A percentile compares a stretch with the other conserved stretches of the same genome.
These are phyloP conservation scores for Hericium alpestre DNA, from an alignment of 768 basidiomycete genomes.

Conservation along the genomic window DNA sequence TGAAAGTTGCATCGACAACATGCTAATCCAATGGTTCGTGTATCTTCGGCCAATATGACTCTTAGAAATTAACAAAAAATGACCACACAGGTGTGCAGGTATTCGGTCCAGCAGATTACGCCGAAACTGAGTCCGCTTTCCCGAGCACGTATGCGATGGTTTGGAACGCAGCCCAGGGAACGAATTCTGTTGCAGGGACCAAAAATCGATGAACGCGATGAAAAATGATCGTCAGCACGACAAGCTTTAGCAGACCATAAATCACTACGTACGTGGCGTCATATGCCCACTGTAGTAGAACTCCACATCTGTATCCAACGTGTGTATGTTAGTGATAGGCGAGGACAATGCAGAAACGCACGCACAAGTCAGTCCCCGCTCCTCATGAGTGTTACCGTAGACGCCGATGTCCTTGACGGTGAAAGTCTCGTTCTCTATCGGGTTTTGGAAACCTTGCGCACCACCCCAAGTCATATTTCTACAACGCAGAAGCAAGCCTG, in stretches of 20 bases:
- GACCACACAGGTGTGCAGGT: not conserved
- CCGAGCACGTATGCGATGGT: slow-evolving; percentile 4
- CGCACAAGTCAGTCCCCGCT: slow-evolving; percentile 25
- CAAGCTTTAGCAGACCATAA: not conserved
- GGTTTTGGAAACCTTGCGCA: slow-evolving; percentile 25
- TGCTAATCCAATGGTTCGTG: no score
- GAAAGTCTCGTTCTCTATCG: slow-evolving; percentile 23
- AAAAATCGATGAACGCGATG: not conserved
- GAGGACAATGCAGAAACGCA: not conserved
- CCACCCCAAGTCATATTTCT: slow-evolving; percentile 29
- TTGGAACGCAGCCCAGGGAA: slow-evolving; percentile 17
- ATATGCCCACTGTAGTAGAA: slow-evolving; percentile 50
- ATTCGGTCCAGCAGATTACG: not conserved
- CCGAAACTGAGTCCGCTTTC: slow-evolving; percentile 1
- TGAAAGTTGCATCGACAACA: no score
- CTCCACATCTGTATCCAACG: slow-evolving; percentile 33
- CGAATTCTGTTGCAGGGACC: slow-evolving; percentile 10
- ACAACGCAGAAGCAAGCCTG: not conserved
- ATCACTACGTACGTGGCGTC: slow-evolving; percentile 37
- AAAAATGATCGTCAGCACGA: not conserved
- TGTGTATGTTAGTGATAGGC: not conserved
- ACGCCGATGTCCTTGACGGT: slow-evolving; percentile 21
- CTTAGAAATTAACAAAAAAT: no score
- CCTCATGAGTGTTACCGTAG: slow-evolving; percentile 23
- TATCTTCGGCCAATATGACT: no score